phyloP scores from a whole-genome alignment of 352 stramenopile genomes.

The Phytopythium delawarense region DNA sequence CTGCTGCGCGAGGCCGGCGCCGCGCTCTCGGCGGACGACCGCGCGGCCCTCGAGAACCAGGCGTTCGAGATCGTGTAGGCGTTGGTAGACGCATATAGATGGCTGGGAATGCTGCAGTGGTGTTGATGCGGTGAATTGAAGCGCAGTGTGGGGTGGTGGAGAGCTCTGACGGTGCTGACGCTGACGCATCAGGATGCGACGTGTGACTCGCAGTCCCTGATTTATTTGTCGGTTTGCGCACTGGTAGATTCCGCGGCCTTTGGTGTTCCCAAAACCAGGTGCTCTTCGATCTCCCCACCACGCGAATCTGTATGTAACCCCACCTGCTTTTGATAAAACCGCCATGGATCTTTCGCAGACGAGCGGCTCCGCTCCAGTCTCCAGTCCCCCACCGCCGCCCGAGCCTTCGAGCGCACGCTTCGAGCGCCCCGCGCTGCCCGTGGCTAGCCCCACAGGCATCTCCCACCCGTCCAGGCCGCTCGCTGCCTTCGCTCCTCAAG shows the following conservation, averaged over 20 bases:
- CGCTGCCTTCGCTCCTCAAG: too few relatives aligned
- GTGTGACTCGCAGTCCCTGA: background rate
- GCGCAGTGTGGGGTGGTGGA: too few relatives aligned
- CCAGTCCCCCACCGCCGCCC: too few relatives aligned
- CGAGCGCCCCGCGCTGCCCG: background rate
- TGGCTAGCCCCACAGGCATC: too few relatives aligned
- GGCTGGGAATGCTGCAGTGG: too few relatives aligned
- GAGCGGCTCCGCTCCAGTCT: background rate
- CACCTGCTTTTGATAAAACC: background rate
- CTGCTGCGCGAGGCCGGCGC: slow-evolving; percentile 34
- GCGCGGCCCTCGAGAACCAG: slow-evolving; percentile 21
- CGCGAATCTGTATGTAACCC: background rate
- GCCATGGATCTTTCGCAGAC: background rate
- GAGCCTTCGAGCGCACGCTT: too few relatives aligned
- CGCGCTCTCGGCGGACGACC: slow-evolving; percentile 26
- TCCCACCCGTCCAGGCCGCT: too few relatives aligned
- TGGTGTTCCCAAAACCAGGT: background rate
- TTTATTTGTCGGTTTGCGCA: too few relatives aligned
- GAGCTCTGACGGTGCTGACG: too few relatives aligned
- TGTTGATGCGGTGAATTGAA: too few relatives aligned
- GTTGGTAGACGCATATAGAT: too few relatives aligned
- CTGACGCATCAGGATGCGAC: too few relatives aligned
- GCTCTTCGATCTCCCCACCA: background rate
- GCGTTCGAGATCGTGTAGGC: slow-evolving; percentile 20
- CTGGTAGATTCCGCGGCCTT: background rate